phyloP scores from a whole-genome alignment of 225 moss, liverwort and hornwort genomes.

The Pseudoscleropodium purum region DNA sequence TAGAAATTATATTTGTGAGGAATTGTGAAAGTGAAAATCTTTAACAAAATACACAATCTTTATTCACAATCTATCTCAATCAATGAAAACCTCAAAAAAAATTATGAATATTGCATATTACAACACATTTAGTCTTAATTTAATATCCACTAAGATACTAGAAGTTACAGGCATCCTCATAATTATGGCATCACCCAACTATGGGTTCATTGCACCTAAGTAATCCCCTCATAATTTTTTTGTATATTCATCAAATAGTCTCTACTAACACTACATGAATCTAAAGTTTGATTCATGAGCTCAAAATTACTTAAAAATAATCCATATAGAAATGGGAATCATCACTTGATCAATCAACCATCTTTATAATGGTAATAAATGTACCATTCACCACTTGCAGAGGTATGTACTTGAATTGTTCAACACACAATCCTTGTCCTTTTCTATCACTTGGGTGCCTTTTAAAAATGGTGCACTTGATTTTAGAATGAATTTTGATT shows the following conservation, averaged over 20 bases:
- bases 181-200: not conserved
- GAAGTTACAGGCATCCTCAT: rapidly evolving
- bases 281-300: not conserved
- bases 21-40: not conserved
- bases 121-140: not conserved
- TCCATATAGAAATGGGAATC: not conserved
- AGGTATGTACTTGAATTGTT: not conserved
- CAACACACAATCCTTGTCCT: rapidly evolving
- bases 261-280: not conserved
- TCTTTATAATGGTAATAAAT: not conserved
- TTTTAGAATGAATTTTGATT: not conserved
- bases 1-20: rapidly evolving
- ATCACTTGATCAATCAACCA: not conserved
- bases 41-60: not conserved
- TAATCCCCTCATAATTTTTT: not conserved
- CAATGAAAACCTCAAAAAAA: not conserved
- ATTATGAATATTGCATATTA: not conserved
- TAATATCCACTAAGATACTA: not conserved
- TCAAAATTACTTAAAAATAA: not conserved
- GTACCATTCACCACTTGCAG: rapidly evolving
- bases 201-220: rapidly evolving
- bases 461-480: not conserved
- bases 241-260: not conserved
- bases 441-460: not conserved
- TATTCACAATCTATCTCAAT: not conserved